These are phyloP conservation scores for Cucumis melo DNA, from an alignment of 306 rosid species.

Conservation along the genomic window DNA sequence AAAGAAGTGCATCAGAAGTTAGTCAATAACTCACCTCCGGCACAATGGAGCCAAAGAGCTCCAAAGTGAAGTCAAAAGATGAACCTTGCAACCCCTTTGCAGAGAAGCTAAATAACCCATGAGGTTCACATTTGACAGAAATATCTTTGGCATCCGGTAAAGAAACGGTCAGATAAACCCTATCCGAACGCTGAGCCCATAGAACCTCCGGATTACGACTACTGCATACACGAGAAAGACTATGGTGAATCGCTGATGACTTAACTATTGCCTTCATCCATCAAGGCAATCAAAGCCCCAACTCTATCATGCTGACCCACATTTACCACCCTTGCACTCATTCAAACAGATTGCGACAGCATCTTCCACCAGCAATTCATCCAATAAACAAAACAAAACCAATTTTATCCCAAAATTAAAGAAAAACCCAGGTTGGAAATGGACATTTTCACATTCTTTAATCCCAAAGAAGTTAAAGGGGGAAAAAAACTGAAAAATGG, in stretches of 20 bases:
- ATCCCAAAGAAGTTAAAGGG: not conserved
- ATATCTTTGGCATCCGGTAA: conserved; percentile 80
- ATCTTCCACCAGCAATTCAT: not conserved
- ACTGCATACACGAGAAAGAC: conserved; percentile 14
- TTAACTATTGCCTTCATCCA: not conserved
- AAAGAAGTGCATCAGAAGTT: not conserved
- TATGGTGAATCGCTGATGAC: not conserved
- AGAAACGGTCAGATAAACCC: conserved; percentile 67
- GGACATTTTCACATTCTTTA: not conserved
- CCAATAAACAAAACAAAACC: not conserved
- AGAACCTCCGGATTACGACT: conserved; percentile 89
- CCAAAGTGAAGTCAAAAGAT: conserved; percentile 48
- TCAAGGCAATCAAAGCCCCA: not conserved
- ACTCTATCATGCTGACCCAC: not conserved
- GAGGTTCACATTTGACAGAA: conserved; percentile 60
- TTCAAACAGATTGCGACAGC: not conserved
- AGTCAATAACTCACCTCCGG: conserved; percentile 42
- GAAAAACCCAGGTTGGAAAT: not conserved
- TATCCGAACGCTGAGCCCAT: conserved; percentile 91
- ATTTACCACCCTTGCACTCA: not conserved
- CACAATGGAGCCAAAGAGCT: conserved; percentile 46
- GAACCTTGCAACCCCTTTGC: conserved; percentile 53
- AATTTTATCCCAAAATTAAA: too few relatives aligned
- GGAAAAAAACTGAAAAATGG: not conserved
- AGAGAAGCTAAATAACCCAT: conserved; percentile 63